Conservation (phyloP, 441 rosid species). For the Monsonia emarginata region DNA sequence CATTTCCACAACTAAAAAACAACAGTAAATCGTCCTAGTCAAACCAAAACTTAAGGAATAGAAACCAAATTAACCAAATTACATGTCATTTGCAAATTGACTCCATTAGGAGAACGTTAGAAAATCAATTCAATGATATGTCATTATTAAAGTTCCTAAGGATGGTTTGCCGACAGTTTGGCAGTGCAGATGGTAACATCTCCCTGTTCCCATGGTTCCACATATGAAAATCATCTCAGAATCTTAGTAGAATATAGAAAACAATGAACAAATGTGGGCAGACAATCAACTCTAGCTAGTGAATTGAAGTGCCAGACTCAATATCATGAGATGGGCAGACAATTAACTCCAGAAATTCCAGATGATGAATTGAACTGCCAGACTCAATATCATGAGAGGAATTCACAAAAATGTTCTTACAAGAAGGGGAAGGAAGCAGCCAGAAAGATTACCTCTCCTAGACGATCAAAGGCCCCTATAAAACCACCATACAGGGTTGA, state of each 20-base stretch:
- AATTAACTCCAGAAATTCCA: background rate
- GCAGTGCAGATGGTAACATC: background rate
- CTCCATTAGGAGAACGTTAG: background rate
- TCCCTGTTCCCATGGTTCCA: background rate
- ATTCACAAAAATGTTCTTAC: background rate
- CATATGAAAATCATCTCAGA: background rate
- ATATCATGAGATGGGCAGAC: too few relatives aligned
- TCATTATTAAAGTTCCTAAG: background rate
- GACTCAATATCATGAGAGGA: background rate
- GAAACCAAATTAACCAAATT: background rate
- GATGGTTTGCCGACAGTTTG: background rate
- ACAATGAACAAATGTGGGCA: background rate
- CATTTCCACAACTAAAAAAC: background rate
- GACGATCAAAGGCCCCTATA: slow-evolving; percentile 85
- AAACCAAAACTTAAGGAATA: background rate
- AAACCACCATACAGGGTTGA: slow-evolving; percentile 92
- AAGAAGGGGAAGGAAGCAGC: slow-evolving; percentile 9
- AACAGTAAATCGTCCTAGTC: background rate
- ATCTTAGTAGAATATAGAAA: background rate
- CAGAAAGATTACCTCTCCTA: slow-evolving; percentile 72
- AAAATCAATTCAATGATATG: background rate
- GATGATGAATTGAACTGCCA: background rate
- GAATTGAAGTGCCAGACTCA: background rate
- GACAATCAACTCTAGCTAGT: background rate
- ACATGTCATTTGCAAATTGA: background rate